A percentile compares a stretch with the other conserved stretches of the same genome.
Conservation (phyloP, 805 yeast species). For the Kodamaea sagamina region DNA sequence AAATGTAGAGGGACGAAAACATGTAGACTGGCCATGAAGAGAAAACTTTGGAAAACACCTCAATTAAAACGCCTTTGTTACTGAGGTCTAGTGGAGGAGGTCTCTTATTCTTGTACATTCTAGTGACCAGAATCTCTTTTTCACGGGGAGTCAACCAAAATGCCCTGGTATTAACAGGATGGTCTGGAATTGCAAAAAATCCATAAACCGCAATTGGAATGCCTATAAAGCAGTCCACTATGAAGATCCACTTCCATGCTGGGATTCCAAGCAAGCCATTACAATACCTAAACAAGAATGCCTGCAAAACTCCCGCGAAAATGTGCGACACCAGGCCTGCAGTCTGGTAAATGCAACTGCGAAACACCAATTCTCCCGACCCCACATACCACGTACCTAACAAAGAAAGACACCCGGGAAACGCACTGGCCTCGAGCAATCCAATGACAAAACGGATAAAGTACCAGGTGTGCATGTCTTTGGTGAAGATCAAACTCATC, state of each 20-base stretch:
- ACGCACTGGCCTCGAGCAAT: conserved; percentile 27
- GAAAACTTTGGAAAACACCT: conserved; percentile 3
- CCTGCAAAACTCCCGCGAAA: conserved; percentile 23
- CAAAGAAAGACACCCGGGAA: conserved; percentile 17
- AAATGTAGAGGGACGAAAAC: conserved; percentile 11
- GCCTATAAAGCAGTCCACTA: conserved; percentile 35
- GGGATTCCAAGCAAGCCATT: conserved; percentile 40
- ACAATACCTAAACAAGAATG: conserved; percentile 24
- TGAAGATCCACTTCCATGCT: conserved; percentile 52
- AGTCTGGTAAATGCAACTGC: conserved; percentile 17
- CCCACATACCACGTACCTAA: conserved; percentile 25
- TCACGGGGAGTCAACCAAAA: conserved; percentile 11
- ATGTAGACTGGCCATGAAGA: conserved; percentile 12
- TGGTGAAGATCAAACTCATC: conserved; percentile 33
- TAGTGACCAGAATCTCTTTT: conserved; percentile 7
- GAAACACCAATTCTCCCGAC: conserved; percentile 22
- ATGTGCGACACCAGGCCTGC: conserved; percentile 16
- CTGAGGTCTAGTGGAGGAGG: conserved; percentile 4
- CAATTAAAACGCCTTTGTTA: not conserved
- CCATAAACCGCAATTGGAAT: conserved; percentile 40
- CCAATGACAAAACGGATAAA: conserved; percentile 27
- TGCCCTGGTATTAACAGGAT: conserved; percentile 20
- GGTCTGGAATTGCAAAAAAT: conserved; percentile 50
- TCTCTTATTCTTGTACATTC: conserved; percentile 9
- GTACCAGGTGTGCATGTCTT: conserved; percentile 17